Evolutionary conservation across 1,139 yeast species (phyloP), one percentile per base, ranked within the genome.

Genomic region (Suhomyces choctaworum): DNA sequence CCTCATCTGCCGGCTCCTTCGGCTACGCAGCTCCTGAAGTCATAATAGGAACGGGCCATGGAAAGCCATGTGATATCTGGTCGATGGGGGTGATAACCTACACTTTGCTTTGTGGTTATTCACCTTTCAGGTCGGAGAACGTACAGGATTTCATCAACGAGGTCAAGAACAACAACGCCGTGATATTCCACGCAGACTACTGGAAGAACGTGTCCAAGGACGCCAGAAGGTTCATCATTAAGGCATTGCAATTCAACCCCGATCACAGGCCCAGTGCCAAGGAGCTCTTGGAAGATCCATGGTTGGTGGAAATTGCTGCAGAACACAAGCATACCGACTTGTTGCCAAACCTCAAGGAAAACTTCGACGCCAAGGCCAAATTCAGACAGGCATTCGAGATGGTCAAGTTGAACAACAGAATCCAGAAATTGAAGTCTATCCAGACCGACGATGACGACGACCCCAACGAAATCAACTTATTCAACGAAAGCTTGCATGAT

Each of bases 21-120:
- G 96, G 96, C 2, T 89, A 89, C 56, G 96, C 95, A 4, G 96
- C 97, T 0, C 97, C 97, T 0, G 97, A 89, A 56, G 92, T 89
- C 4, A 68, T 89, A 23, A 60, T 75, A 31, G 82, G 86, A 5
- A 62, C 69, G 25, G 96, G 96, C 6, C 96, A 89, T 61, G 94
- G 95, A 27, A 87, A 84, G 54, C 90, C 96, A 2, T 89, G 95
- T 58, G 97, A 48, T 56, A 74, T 89, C 29, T 89, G 97, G 97
- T 83, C 95, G 2, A 60, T 89, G 29, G 97, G 97, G 16, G 96
- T 89, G 7, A 86, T 92, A 34, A 79, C 96, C 1, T 92, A 89
- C 60, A 89, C 97, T 0, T 66, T 90, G 36, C 71, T 92, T 34
- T 88, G 95, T 52, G 98, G 98, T 1, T 89, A 89, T 59, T 83